Evolutionary conservation across 2,329 filamentous ascomycete species (phyloP).

Genomic region (Septoria linicola): DNA sequence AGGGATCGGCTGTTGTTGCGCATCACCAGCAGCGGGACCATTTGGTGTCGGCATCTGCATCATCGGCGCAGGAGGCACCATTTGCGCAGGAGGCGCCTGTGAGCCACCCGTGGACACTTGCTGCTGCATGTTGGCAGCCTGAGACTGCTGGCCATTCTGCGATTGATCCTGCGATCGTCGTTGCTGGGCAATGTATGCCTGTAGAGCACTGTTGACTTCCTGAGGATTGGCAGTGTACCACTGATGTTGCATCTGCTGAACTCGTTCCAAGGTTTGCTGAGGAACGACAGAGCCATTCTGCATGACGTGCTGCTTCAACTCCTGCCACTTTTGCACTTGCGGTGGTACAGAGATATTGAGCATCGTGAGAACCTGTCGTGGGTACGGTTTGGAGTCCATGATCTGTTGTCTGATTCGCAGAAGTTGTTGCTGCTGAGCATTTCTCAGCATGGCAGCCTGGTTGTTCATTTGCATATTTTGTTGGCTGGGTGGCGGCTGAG

Average conservation of each 20-base stretch:
- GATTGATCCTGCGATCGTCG: constrained; percentile 46
- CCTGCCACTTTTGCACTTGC: constrained; percentile 55
- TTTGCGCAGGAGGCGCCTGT: constrained; percentile 43
- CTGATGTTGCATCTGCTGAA: constrained; percentile 34
- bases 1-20: constrained; percentile 24
- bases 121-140: constrained; percentile 18
- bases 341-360: constrained; percentile 43
- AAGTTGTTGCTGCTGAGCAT: constrained; percentile 19
- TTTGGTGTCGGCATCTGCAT: constrained; percentile 14
- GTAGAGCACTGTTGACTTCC: constrained; percentile 26
- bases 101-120: constrained; percentile 23
- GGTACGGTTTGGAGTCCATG: constrained; percentile 24
- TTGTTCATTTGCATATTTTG: constrained; percentile 16
- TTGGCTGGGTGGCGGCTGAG: constrained; percentile 22
- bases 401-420: constrained; percentile 18
- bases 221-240: constrained; percentile 31
- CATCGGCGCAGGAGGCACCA: constrained; percentile 37
- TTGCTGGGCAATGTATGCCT: constrained; percentile 39
- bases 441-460: constrained; percentile 17
- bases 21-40: constrained; percentile 29
- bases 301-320: constrained; percentile 55
- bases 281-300: constrained; percentile 48
- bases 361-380: constrained; percentile 17
- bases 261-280: constrained; percentile 42
- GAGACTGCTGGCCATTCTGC: constrained; percentile 37